These are phyloP conservation scores for Podaxis sp. DNA, from an alignment of 768 basidiomycete species.

Conservation along the genomic window DNA sequence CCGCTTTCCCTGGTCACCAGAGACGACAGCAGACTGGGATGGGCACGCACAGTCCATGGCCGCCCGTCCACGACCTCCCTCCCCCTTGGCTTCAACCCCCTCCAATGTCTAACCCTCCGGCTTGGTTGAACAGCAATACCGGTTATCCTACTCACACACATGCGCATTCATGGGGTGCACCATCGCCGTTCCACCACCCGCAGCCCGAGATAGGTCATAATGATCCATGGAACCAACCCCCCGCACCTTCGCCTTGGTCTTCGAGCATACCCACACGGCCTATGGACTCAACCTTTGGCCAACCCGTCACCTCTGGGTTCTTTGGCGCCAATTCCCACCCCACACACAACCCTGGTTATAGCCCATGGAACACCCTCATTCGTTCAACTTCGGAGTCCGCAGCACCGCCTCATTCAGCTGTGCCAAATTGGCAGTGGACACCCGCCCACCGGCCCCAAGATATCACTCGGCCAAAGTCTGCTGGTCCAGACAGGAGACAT, in stretches of 20 bases:
- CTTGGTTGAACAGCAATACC: not conserved
- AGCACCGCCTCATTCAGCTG: not conserved
- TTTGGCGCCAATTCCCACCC: conserved; percentile 2
- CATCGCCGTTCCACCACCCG: not conserved
- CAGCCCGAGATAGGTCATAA: not conserved
- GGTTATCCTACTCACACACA: not conserved
- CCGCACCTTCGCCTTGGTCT: not conserved
- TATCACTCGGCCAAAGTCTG: conserved; percentile 1
- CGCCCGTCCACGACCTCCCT: not conserved
- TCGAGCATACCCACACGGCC: not conserved
- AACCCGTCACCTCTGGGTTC: conserved; percentile 1
- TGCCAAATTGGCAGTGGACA: not conserved
- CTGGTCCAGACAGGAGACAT: not conserved
- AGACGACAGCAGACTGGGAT: not conserved
- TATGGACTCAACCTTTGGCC: conserved; percentile 5
- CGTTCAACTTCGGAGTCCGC: conserved; percentile 5
- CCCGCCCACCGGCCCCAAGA: not conserved
- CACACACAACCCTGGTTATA: not conserved
- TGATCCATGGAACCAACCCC: not conserved
- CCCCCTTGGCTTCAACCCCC: not conserved
- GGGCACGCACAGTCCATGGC: not conserved
- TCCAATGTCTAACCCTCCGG: not conserved
- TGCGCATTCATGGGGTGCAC: not conserved
- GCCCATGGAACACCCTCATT: conserved; percentile 1
- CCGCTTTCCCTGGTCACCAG: conserved; percentile 8